Percentiles rank a stretch among this genome's conserved stretches.
Conservation (phyloP, 352 stramenopile species). For the Pythium diclinum region DNA sequence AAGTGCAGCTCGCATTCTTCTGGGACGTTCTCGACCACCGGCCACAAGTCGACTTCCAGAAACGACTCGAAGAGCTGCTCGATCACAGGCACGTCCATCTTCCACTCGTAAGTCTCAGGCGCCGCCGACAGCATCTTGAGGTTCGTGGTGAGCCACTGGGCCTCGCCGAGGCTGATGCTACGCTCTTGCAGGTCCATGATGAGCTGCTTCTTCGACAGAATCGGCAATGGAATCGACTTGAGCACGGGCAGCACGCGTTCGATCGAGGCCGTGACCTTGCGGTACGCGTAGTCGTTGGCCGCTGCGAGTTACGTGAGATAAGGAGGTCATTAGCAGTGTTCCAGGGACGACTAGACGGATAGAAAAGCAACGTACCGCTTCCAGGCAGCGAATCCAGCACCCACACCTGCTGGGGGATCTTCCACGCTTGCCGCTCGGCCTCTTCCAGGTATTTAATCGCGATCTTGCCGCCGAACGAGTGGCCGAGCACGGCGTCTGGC, state of each 20-base stretch:
- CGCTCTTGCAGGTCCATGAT: constrained; percentile 56
- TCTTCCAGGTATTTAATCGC: constrained; percentile 64
- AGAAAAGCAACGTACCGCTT: constrained; percentile 34
- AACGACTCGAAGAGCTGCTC: constrained; percentile 74
- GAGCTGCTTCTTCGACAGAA: constrained; percentile 65
- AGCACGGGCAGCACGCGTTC: constrained; percentile 65
- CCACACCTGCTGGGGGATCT: constrained; percentile 57
- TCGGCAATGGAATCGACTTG: constrained; percentile 72
- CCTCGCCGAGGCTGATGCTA: constrained; percentile 61
- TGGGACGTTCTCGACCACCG: constrained; percentile 40
- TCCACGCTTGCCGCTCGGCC: constrained; percentile 40
- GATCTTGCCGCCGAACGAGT: constrained; percentile 83
- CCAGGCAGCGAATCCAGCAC: constrained; percentile 70
- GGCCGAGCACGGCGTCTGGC: constrained; percentile 60
- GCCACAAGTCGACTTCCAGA: constrained; percentile 63
- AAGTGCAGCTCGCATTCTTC: constrained; percentile 64
- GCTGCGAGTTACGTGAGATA: constrained; percentile 21
- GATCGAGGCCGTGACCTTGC: constrained; percentile 63
- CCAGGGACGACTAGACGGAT: not conserved
- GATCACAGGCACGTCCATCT: constrained; percentile 75
- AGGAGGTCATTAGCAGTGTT: not conserved
- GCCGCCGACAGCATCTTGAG: constrained; percentile 45
- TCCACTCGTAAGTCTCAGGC: constrained; percentile 73
- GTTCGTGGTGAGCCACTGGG: constrained; percentile 83
- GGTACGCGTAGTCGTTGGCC: constrained; percentile 57